These are phyloP conservation scores for Pseudogymnoascus sp. DNA, from an alignment of 2,329 filamentous ascomycete species.

Conservation along the genomic window DNA sequence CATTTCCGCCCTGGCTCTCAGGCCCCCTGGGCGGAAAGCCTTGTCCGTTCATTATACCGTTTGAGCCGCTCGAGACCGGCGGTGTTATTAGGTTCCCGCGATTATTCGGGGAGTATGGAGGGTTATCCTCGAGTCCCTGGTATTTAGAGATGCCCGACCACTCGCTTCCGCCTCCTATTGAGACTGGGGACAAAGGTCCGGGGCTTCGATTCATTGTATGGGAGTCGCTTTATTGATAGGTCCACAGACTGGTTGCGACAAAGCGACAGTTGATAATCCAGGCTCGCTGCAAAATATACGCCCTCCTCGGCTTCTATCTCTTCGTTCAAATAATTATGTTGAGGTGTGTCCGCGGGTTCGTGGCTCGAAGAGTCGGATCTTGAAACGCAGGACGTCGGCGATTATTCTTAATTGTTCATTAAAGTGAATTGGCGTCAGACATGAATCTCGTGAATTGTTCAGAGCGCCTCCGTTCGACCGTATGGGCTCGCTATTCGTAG, in stretches of 20 bases:
- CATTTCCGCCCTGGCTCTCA: constrained; percentile 45
- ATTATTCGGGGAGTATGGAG: constrained; percentile 42
- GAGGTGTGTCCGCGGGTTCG: neutral
- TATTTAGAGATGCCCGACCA: constrained; percentile 68
- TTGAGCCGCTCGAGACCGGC: constrained; percentile 58
- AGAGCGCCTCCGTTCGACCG: neutral
- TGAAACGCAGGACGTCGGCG: constrained; percentile 6
- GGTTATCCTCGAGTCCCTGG: constrained; percentile 43
- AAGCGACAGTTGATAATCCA: neutral
- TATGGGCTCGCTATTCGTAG: neutral
- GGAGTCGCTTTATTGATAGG: constrained; percentile 5
- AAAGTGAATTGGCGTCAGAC: constrained; percentile 4
- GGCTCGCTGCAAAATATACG: neutral
- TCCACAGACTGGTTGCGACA: constrained; percentile 1
- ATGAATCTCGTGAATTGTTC: constrained; percentile 6
- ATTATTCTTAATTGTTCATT: constrained; percentile 7
- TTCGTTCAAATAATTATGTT: constrained; percentile 1
- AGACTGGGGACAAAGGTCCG: constrained; percentile 74
- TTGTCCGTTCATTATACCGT: constrained; percentile 54
- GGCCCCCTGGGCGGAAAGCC: constrained; percentile 41
- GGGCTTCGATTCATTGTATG: constrained; percentile 61
- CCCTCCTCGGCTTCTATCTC: neutral
- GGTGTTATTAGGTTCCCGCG: constrained; percentile 59
- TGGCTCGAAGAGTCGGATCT: constrained; percentile 1
- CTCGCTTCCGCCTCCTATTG: constrained; percentile 66